Evolutionary conservation across 495 filamentous ascomycete species (phyloP).

Genomic region (Talaromyces wortmannii): DNA sequence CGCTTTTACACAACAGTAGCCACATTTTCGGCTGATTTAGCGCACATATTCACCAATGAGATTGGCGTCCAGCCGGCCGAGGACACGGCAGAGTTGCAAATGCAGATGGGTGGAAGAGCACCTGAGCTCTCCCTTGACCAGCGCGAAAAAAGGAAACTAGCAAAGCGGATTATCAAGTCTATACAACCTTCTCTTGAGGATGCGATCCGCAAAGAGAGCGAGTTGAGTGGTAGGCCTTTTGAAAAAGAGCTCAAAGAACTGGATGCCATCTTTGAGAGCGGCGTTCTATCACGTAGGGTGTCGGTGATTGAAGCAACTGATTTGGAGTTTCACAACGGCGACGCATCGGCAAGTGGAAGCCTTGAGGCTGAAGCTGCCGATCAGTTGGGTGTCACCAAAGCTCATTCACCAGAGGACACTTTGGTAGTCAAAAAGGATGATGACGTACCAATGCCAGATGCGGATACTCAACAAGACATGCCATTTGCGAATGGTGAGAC

Average conservation of each 20-base stretch:
- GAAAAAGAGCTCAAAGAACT: constrained; percentile 68
- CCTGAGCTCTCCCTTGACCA: constrained; percentile 54
- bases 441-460: neutral
- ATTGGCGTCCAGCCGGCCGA: constrained; percentile 51
- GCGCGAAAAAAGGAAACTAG: constrained; percentile 61
- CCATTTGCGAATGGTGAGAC: neutral
- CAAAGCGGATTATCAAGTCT: constrained; percentile 76
- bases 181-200: constrained; percentile 72
- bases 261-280: constrained; percentile 60
- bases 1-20: constrained; percentile 69
- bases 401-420: constrained; percentile 2
- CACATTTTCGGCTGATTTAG: constrained; percentile 67
- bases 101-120: constrained; percentile 45
- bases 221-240: constrained; percentile 60
- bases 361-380: constrained; percentile 9
- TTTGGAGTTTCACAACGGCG: constrained; percentile 15
- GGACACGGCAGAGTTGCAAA: constrained; percentile 44
- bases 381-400: neutral
- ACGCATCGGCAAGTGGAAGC: constrained; percentile 11
- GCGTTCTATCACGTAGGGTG: constrained; percentile 38
- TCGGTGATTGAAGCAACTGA: constrained; percentile 26
- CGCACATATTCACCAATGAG: constrained; percentile 58
- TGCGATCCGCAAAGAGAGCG: constrained; percentile 71
- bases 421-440: constrained; percentile 4
- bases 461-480: neutral